Evolutionary conservation across 495 filamentous ascomycete species (phyloP).

Genomic region (Penicilliopsis zonata): DNA sequence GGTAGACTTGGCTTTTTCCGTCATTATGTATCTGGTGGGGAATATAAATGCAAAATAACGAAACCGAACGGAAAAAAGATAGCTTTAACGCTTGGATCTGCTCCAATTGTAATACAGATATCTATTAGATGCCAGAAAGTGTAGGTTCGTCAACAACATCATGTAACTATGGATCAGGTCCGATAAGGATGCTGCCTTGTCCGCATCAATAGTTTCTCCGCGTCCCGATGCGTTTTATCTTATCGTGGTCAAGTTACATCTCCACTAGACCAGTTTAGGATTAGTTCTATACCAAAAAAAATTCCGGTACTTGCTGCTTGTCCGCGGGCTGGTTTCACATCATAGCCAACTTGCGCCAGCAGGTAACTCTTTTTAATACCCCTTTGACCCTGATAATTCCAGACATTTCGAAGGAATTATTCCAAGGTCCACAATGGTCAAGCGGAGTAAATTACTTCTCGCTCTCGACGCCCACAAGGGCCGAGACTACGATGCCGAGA

Average conservation of each 20-base stretch:
- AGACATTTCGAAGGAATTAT: background rate
- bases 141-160: too few relatives aligned
- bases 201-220: constrained; percentile 18
- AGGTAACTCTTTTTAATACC: too few relatives aligned
- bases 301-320: constrained; percentile 21
- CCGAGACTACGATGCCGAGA: constrained; percentile 54
- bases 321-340: constrained; percentile 1
- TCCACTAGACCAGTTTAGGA: constrained; percentile 18
- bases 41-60: too few relatives aligned
- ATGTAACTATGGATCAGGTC: too few relatives aligned
- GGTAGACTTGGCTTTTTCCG: too few relatives aligned
- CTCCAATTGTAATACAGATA: too few relatives aligned
- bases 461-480: constrained; percentile 58
- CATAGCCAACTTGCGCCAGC: background rate
- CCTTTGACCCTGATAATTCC: background rate
- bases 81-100: too few relatives aligned
- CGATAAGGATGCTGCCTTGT: too few relatives aligned
- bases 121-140: too few relatives aligned
- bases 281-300: constrained; percentile 26
- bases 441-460: constrained; percentile 52
- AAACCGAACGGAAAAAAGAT: too few relatives aligned
- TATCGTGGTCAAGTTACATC: background rate
- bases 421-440: constrained; percentile 45
- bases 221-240: constrained; percentile 1
- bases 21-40: too few relatives aligned